These are phyloP conservation scores for Phytophthora cryptogea DNA, from an alignment of 352 stramenopile species.

Conservation along the genomic window DNA sequence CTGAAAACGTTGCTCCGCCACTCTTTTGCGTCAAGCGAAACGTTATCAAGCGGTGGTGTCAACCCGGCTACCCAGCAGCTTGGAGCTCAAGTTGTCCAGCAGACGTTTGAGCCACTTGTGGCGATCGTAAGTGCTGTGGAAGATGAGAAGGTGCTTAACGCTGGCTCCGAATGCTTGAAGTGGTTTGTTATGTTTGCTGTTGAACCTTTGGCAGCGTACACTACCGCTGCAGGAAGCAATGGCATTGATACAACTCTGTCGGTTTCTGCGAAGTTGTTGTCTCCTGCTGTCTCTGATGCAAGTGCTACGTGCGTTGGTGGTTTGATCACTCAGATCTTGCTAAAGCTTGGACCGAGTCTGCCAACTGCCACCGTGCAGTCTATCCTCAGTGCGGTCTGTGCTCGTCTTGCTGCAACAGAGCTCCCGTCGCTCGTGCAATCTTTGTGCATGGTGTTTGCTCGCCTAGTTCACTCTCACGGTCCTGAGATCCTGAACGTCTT, in stretches of 20 bases:
- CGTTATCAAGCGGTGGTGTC: conserved; percentile 23
- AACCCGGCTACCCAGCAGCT: conserved; percentile 51
- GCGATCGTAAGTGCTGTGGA: conserved; percentile 60
- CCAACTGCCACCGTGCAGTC: conserved; percentile 71
- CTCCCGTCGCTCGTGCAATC: conserved; percentile 80
- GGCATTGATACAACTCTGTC: conserved; percentile 74
- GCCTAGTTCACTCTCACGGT: conserved; percentile 77
- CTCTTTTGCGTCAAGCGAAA: conserved; percentile 54
- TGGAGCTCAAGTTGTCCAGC: conserved; percentile 66
- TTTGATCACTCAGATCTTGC: conserved; percentile 80
- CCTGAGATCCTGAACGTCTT: conserved; percentile 68
- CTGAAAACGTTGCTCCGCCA: conserved; percentile 78
- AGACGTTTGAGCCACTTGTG: conserved; percentile 76
- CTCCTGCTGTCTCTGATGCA: conserved; percentile 66
- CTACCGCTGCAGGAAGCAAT: conserved; percentile 36
- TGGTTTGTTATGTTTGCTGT: conserved; percentile 84
- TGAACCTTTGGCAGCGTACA: conserved; percentile 60
- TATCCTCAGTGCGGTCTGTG: conserved; percentile 72
- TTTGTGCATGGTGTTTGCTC: conserved; percentile 84
- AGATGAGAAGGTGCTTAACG: conserved; percentile 79
- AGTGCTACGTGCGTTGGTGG: conserved; percentile 75
- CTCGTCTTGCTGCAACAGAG: conserved; percentile 65
- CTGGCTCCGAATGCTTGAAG: conserved; percentile 81
- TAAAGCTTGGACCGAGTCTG: conserved; percentile 64
- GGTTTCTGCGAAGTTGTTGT: conserved; percentile 72